phyloP scores from a whole-genome alignment of 2,329 filamentous ascomycete genomes.

The Penicillium verrucosum region DNA sequence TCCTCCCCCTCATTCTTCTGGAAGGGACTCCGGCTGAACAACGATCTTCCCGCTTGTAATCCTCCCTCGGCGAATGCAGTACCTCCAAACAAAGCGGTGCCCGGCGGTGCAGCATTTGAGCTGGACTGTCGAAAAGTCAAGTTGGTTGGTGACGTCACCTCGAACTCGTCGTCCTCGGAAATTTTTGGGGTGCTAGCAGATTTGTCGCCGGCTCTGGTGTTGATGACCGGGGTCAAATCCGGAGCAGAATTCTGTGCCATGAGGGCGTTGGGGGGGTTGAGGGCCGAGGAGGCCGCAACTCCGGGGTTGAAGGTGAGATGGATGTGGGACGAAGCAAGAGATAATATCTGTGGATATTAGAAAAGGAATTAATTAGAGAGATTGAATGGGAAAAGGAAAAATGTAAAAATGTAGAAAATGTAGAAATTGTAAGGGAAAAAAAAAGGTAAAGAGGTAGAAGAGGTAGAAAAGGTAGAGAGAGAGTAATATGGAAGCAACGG shows the following conservation, averaged over 20 bases:
- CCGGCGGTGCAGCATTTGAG: slow-evolving; percentile 26
- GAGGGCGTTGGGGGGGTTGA: slow-evolving; percentile 14
- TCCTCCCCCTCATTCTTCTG: slow-evolving; percentile 22
- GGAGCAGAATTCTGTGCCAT: slow-evolving; percentile 74
- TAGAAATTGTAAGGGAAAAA: background rate
- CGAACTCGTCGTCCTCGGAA: slow-evolving; percentile 77
- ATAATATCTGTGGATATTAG: background rate
- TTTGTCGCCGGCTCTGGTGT: slow-evolving; percentile 67
- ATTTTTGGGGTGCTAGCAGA: slow-evolving; percentile 59
- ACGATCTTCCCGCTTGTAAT: slow-evolving; percentile 20
- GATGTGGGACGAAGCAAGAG: slow-evolving; percentile 38
- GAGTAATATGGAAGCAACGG: background rate
- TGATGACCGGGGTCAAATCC: slow-evolving; percentile 76
- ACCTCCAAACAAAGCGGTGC: slow-evolving; percentile 45
- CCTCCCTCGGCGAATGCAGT: slow-evolving; percentile 23
- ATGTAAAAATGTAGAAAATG: background rate
- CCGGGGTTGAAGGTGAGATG: slow-evolving; percentile 23
- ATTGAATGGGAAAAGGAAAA: background rate
- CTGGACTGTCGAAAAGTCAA: slow-evolving; percentile 53
- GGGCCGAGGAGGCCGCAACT: slow-evolving; percentile 30
- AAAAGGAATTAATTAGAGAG: slow-evolving; percentile 13
- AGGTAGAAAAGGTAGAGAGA: background rate
- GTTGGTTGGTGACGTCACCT: slow-evolving; percentile 73
- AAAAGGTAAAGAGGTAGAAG: background rate
- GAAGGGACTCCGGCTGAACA: slow-evolving; percentile 38